Base-by-base conservation (phyloP, 2,329 filamentous ascomycete species). In the Bretziella fagacearum region DNA sequence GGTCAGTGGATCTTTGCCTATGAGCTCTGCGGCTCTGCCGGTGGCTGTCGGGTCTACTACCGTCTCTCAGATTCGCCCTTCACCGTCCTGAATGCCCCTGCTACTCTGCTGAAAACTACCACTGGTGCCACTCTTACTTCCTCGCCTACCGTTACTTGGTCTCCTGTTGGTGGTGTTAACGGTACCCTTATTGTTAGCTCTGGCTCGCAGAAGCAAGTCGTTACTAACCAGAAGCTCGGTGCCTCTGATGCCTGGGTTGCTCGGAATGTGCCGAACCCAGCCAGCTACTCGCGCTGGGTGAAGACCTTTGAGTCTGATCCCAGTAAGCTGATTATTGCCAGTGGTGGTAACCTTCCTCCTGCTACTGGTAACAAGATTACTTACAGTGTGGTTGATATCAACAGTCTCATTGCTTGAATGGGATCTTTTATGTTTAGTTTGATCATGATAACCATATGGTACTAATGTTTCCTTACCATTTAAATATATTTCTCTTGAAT, bases 1-100 rank as follows among this genome's bases (percentile, higher is more conserved):
- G 72, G 69, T 48, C 62, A 73, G 55, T 81, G 70, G 59, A 71
- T 84, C 55, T 73, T 77, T 62, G 67, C 69, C 4, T 80, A 81
- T 58, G 78, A 82, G 57, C 75, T 72, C 52, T 73, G 73, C 43
- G 70, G 59, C 17, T 69, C 54, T 55, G 65, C 56, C 13, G 59
- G 59, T 53, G 57, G 60, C 52, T 68, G 65, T 57, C 62, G 64
- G 11, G 63, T 67, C 17, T 63, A 65, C 58, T 70, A 68, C 58
- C 60, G 62, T n/a, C 55, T 69, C 45, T 57, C 63, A 15, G 55
- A 58, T 44, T 55, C 58, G 32, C 66, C 66, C 13, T 50, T 47
- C 6, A 55, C 58, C 37, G 53, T 58, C 35, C 65, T 68, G 53
- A 53, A 57, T 48, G 47, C 55, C n/a, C 58, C 57, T 8, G 54